phyloP scores from a whole-genome alignment of 768 basidiomycete genomes.

The Pleurotus giganteus region DNA sequence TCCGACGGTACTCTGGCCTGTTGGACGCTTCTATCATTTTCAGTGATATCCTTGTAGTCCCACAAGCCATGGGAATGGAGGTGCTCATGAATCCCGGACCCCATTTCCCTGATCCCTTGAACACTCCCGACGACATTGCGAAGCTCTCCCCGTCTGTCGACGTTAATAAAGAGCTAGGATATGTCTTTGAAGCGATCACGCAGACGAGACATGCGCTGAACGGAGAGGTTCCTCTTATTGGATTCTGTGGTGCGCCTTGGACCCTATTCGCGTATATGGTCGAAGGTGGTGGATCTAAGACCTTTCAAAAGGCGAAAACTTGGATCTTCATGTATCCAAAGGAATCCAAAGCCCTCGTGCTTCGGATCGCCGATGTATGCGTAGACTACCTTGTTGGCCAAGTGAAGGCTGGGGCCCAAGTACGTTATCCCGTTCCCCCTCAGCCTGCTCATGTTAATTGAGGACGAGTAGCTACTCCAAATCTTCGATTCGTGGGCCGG shows the following conservation, averaged over 20 bases:
- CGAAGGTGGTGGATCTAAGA: slow-evolving; percentile 92
- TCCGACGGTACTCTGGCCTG: slow-evolving; percentile 80
- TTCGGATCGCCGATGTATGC: slow-evolving; percentile 84
- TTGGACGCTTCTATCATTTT: slow-evolving; percentile 98
- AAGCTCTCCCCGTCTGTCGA: slow-evolving; percentile 65
- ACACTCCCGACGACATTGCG: slow-evolving; percentile 67
- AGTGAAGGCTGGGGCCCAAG: slow-evolving; percentile 95
- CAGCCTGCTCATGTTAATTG: background rate
- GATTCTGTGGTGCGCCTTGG: slow-evolving; percentile 98
- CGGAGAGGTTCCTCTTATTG: slow-evolving; percentile 93
- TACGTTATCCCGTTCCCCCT: slow-evolving; percentile 27
- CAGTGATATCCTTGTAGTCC: slow-evolving; percentile 96
- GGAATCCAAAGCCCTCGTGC: slow-evolving; percentile 74
- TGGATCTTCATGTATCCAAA: slow-evolving; percentile 93
- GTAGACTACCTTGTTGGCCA: slow-evolving; percentile 91
- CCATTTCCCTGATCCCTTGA: slow-evolving; percentile 82
- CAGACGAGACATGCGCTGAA: slow-evolving; percentile 74
- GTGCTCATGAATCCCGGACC: slow-evolving; percentile 94
- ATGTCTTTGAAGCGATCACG: slow-evolving; percentile 92
- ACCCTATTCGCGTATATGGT: slow-evolving; percentile 98
- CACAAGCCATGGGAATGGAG: slow-evolving; percentile 97
- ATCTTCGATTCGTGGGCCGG: slow-evolving; percentile 97
- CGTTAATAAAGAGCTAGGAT: slow-evolving; percentile 81
- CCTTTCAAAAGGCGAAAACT: slow-evolving; percentile 85
- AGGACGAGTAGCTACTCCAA: slow-evolving; percentile 74